Conservation (phyloP, 441 rosid species). For the Populus tomentosa region DNA sequence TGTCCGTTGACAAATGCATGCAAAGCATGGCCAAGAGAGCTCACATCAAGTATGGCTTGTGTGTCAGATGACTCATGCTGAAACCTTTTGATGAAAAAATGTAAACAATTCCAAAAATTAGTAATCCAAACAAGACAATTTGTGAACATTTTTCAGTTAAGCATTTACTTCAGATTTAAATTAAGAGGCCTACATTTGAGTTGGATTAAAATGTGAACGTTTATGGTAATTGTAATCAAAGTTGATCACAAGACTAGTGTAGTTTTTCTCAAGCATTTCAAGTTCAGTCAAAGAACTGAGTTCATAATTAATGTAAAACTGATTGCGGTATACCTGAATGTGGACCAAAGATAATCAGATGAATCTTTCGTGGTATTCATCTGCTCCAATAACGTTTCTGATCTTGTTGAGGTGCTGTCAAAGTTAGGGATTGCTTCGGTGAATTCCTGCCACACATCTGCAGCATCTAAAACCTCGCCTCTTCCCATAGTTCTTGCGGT, state of each 20-base stretch:
- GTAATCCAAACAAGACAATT: not conserved
- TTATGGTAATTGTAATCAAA: too few species aligned
- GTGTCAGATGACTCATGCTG: slow-evolving; percentile 30
- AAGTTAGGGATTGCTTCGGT: slow-evolving; percentile 48
- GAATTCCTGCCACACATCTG: slow-evolving; percentile 51
- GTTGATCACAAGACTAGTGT: not conserved
- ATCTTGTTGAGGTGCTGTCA: slow-evolving; percentile 38
- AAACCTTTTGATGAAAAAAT: slow-evolving; percentile 31
- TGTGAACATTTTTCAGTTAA: not conserved
- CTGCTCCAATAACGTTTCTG: slow-evolving; percentile 58
- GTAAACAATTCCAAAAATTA: not conserved
- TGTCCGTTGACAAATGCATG: slow-evolving; percentile 69
- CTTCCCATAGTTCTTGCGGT: slow-evolving; percentile 44
- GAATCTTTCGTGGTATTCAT: slow-evolving; percentile 61
- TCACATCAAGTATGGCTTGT: slow-evolving; percentile 39
- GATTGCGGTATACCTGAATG: slow-evolving; percentile 38
- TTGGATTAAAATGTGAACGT: too few species aligned
- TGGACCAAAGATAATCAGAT: slow-evolving; percentile 87
- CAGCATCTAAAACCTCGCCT: slow-evolving; percentile 32
- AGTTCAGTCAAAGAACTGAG: not conserved
- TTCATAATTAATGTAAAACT: not conserved
- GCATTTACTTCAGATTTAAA: not conserved
- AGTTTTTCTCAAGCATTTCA: not conserved
- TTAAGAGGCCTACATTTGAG: not conserved
- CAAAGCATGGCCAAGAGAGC: slow-evolving; percentile 63